Base-by-base conservation (phyloP, 2,329 filamentous ascomycete genomes). In the Lomentospora prolificans region DNA sequence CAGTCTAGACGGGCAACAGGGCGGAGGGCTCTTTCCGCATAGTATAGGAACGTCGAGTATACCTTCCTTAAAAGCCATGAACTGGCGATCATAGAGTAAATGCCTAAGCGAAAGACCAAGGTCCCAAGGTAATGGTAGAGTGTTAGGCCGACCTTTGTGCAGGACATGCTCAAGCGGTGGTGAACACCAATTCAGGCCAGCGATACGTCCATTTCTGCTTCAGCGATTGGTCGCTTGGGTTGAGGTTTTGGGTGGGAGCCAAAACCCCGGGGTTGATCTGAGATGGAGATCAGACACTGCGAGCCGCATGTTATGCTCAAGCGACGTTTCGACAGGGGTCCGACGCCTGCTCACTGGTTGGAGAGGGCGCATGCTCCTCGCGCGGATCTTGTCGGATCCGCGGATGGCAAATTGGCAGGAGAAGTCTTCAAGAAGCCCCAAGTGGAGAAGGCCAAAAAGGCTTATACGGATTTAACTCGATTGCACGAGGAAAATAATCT, bases 261-360 rank as follows among this genome's bases (percentile, higher is more conserved):
- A 10, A 48, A 46, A 48, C 22, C 44, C 44, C 6, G 44, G 44
- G 17, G 44, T 48, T 10, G 44, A 48, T 48, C 44, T 48, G 44
- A 48, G 44, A 48, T 48, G 44, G 17, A 48, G 44, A 48, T 48
- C 44, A 48, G 44, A 48, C 44, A 48, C 44, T 2, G 17, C 7
- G 44, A 27, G 44, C 44, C 44, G 44, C 44, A 48, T 22, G 44
- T 48, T 27, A 10, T 25, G 44, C 44, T 48, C 14, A 48, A 48
- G 44, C 44, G 22, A 25, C 19, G 44, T 48, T 48, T 48, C 44
- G 44, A 48, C 44, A 48, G 44, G 44, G 44, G 22, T 48, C 44
- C 22, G 44, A 22, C 10, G 3, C 22, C 36, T 17, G n/a, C n/a
- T 17, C 8, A 17, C n/a, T 41, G 36, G 36, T 9, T 41, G 36